phyloP scores from a whole-genome alignment of 768 basidiomycete genomes.

The Mycena capillaripes region DNA sequence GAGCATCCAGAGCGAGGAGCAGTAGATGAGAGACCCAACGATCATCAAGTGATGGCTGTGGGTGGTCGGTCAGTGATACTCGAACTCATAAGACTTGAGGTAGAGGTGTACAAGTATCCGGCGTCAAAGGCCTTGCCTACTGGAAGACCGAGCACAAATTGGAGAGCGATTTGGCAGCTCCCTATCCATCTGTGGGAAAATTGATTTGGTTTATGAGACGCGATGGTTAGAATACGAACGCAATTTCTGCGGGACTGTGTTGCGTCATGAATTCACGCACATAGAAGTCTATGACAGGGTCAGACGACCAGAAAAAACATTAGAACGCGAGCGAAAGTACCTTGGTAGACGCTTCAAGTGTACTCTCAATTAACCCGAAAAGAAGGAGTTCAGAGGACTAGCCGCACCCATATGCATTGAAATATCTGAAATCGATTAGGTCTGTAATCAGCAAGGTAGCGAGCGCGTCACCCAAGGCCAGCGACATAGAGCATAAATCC shows the following conservation, averaged over 20 bases:
- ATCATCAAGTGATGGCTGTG: constrained; percentile 54
- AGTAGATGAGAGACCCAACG: constrained; percentile 55
- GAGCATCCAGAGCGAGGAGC: constrained; percentile 54
- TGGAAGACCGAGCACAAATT: constrained; percentile 44
- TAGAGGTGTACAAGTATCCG: constrained; percentile 41
- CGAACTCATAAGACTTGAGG: too few relatives aligned
- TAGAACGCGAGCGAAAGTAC: not conserved
- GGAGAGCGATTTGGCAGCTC: constrained; percentile 52
- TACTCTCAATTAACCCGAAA: constrained; percentile 11
- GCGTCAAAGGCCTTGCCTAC: constrained; percentile 48
- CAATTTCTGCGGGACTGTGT: constrained; percentile 25
- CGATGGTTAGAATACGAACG: constrained; percentile 8
- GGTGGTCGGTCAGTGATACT: not conserved
- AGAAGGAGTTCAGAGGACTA: not conserved
- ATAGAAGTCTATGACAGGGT: constrained; percentile 19
- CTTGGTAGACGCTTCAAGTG: constrained; percentile 31
- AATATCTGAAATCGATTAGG: constrained; percentile 14
- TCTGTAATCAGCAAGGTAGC: not conserved
- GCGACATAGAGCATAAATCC: constrained; percentile 26
- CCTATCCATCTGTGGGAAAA: constrained; percentile 45
- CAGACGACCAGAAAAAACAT: not conserved
- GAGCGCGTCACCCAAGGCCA: constrained; percentile 25
- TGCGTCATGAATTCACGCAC: constrained; percentile 25
- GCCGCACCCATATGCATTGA: constrained; percentile 33
- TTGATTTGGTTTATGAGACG: not conserved